Base-by-base conservation (phyloP, 164 flowering plant genomes). In the Nymphaea thermarum region DNA sequence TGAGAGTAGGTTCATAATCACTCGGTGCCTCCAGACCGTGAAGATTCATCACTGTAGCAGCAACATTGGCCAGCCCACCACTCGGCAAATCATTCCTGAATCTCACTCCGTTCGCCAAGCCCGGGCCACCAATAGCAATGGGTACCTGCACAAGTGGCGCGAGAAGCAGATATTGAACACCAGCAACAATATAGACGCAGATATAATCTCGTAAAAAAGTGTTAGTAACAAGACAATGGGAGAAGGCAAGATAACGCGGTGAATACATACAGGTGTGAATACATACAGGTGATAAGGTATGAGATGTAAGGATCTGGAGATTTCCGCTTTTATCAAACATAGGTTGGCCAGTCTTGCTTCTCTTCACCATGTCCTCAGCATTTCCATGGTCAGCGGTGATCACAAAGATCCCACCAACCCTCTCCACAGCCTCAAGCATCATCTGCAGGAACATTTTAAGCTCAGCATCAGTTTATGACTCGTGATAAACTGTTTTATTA, bases 311-410 rank as follows among this genome's bases (percentile, higher is more conserved):
- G 10, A 91, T 81, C 72, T 91, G 97, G 74, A 89, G 72, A 25
- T 88, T 84, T 66, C 98, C 98, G 63, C 65, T 71, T 80, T 94
- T 94, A 78, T 89, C 97, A 41, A 86, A 79, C 53, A 67, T 78
- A 59, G 98, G 98, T 73, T 87, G 71, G 43, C 98, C 97, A 61
- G 77, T 74, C 81, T 94, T 94, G 76, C 83, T 73, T 68, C 98
- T 86, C 87, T 94, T 94, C 59, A 90, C 98, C 98, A 94, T 94
- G 71, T 94, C 98, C 80, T 94, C 98, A 4, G 96, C 96, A 79
- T 94, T 94, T 43, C 98, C 98, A 75, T 94, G 98, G 72, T 94
- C 98, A 6, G 98, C 98, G 6, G 98, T 94, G 5, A 94, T 88
- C 41, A 94, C 84, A 74, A 84, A 94, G 44, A 94, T 89, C 67